Percentiles rank a stretch among this genome's conserved stretches.
Evolutionary conservation across 2,329 filamentous ascomycete species (phyloP).

Genomic region (Nothophaeocryptopus gaeumannii): DNA sequence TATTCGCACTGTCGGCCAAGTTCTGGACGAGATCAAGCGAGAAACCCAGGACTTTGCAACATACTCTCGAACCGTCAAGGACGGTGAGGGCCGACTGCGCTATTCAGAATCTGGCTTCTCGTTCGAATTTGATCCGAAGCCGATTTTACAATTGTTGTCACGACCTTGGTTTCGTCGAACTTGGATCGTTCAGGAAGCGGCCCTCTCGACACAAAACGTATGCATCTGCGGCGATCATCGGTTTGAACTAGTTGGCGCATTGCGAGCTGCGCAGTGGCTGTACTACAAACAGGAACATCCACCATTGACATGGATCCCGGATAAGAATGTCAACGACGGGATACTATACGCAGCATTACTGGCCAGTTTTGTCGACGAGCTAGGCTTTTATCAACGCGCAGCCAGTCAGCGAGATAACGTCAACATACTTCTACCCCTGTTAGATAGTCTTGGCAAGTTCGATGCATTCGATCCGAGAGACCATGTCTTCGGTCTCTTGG

Average conservation of each 20-base stretch:
- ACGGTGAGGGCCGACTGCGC: too few species aligned
- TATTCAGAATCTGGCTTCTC: neutral
- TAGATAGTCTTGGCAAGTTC: neutral
- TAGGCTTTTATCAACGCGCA: neutral
- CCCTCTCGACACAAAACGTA: neutral
- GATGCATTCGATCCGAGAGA: conserved; percentile 7
- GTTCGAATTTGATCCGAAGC: neutral
- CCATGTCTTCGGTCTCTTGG: conserved; percentile 6
- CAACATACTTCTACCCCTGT: neutral
- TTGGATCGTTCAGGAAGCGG: conserved; percentile 3
- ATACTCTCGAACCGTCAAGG: neutral
- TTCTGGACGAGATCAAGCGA: conserved; percentile 1
- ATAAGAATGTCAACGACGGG: neutral
- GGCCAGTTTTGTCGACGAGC: conserved; percentile 2
- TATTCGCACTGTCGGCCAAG: neutral
- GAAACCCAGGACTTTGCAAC: neutral
- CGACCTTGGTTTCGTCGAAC: conserved; percentile 2
- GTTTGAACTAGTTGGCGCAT: neutral
- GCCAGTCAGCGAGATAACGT: neutral
- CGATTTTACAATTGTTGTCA: neutral
- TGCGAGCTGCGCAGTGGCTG: neutral
- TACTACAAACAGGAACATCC: conserved; percentile 1
- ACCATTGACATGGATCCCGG: neutral
- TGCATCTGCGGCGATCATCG: neutral
- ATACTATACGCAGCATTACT: neutral